A percentile compares a stretch with the other conserved stretches of the same genome.
Conservation (phyloP, 176 grass and related monocot genomes). For the Cenchrus purpureus region DNA sequence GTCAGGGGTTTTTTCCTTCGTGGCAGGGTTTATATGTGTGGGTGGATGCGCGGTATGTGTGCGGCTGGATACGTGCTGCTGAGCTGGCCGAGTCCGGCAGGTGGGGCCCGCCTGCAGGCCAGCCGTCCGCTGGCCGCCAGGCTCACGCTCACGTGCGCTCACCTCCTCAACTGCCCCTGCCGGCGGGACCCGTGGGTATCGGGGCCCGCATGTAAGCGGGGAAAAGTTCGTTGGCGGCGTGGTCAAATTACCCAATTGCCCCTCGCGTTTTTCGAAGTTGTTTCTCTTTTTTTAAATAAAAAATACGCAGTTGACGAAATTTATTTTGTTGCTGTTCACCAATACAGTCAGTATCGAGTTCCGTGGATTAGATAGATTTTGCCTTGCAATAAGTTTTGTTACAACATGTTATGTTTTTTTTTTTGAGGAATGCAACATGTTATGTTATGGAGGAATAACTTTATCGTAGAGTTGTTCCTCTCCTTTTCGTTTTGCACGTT, state of each 20-base stretch:
- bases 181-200: rapidly evolving
- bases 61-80: slow-evolving; percentile 33
- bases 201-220: not conserved
- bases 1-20: slow-evolving; percentile 24
- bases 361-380: no score
- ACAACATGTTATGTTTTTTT: no score
- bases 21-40: slow-evolving; percentile 46
- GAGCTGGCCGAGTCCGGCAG: slow-evolving; percentile 23
- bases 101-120: slow-evolving; percentile 29
- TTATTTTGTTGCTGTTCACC: no score
- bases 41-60: not conserved
- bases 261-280: no score
- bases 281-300: no score
- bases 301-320: no score
- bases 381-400: no score
- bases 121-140: slow-evolving; percentile 5
- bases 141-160: slow-evolving; percentile 16
- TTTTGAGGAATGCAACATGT: no score
- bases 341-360: no score
- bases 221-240: rapidly evolving
- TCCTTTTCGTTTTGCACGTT: no score
- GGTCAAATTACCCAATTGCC: not conserved
- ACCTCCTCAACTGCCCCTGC: not conserved
- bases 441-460: no score
- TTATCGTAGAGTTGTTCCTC: no score